Conservation (phyloP, 305 asterid genomes). For the Solanum hybrid region DNA sequence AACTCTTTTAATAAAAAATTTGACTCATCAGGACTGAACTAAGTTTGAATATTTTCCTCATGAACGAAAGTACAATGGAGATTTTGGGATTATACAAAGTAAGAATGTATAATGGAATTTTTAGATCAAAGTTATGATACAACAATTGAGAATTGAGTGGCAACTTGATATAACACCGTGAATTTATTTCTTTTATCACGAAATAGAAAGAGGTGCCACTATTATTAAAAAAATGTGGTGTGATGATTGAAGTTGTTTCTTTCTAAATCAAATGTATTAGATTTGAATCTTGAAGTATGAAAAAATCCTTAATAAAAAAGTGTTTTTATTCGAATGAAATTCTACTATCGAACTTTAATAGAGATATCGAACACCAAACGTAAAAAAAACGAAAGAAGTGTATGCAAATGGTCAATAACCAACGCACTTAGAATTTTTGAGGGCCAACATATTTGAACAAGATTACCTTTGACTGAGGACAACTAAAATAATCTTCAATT, state of each 20-base stretch:
- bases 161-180: background rate
- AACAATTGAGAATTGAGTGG: background rate
- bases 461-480: background rate
- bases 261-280: background rate
- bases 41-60: background rate
- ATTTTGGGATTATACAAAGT: background rate
- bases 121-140: background rate
- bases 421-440: background rate
- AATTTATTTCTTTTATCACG: background rate
- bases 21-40: too few species aligned
- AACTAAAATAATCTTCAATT: background rate
- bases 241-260: too few species aligned
- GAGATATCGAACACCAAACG: too few species aligned
- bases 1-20: too few species aligned
- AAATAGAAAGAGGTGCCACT: background rate
- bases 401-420: background rate
- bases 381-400: too few species aligned
- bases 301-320: too few species aligned
- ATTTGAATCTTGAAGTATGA: background rate
- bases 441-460: background rate
- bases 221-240: rapidly evolving
- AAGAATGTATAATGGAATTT: background rate
- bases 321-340: rapidly evolving
- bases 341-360: too few species aligned
- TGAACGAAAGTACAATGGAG: background rate